Conservation (phyloP, 805 yeast species). For the Priceomyces haplophilus region DNA sequence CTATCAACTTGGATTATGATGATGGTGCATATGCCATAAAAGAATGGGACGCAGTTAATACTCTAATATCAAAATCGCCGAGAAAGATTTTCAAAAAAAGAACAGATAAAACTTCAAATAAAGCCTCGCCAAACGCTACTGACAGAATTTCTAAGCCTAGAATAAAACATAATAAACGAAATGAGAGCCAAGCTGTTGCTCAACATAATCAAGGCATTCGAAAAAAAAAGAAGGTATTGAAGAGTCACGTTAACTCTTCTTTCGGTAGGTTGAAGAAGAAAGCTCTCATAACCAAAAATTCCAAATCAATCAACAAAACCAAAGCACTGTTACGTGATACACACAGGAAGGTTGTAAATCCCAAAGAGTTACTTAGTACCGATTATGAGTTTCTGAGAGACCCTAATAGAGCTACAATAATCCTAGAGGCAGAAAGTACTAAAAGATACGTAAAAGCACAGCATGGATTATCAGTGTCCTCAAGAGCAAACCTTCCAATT, state of each 20-base stretch:
- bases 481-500: background rate
- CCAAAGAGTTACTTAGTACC: slow-evolving; percentile 8
- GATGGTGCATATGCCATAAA: slow-evolving; percentile 10
- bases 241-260: background rate
- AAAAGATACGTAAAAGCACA: slow-evolving; percentile 12
- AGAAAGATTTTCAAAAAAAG: background rate
- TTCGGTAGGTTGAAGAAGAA: slow-evolving; percentile 1
- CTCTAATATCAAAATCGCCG: slow-evolving; percentile 10
- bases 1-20: background rate
- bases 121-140: background rate
- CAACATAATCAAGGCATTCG: too few relatives aligned
- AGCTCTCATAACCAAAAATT: background rate
- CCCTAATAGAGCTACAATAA: slow-evolving; percentile 29
- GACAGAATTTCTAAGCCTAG: too few relatives aligned
- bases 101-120: slow-evolving; percentile 1
- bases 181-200: too few relatives aligned
- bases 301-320: background rate
- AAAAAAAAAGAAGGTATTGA: background rate
- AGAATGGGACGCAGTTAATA: slow-evolving; percentile 17
- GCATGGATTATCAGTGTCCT: background rate
- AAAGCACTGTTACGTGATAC: background rate
- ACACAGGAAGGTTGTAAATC: background rate
- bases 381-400: slow-evolving; percentile 20
- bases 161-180: too few relatives aligned
- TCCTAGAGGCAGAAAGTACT: slow-evolving; percentile 34